Evolutionary conservation across 2,329 filamentous ascomycete genomes (phyloP), one percentile per base, ranked within the genome.

Genomic region (Colletotrichum noveboracense): DNA sequence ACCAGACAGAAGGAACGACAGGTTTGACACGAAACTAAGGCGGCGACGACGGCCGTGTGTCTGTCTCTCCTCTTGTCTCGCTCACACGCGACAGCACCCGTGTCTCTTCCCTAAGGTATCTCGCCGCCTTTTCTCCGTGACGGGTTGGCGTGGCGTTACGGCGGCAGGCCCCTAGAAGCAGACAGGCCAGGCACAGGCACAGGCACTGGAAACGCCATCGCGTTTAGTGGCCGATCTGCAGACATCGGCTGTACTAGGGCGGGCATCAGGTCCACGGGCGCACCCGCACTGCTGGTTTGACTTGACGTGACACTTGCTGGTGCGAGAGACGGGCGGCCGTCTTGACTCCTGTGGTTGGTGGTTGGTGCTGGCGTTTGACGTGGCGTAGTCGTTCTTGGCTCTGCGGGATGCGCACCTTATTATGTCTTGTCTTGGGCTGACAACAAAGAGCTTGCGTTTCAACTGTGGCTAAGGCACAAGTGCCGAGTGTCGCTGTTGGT

Each of bases 211-310:
- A 66, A 61, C 66, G 66, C 66, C 66, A 69, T 61, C 66, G 70
- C 70, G 69, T 72, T 8, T 75, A 75, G 73, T 65, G 69, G 56
- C 69, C n/a, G 73, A 75, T 75, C 73, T 72, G 56, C 70, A 38
- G 64, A 48, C 18, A 28, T 60, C 69, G 73, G 73, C 64, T 58
- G 70, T 68, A 64, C 68, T 67, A 67, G 73, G 69, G 34, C 69
- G 69, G 73, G 70, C 62, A 68, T 73, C 38, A 58, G 9, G 73
- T 73, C 64, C 56, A 67, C 70, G 70, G 69, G 64, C 73, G 34
- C 34, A 69, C 66, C 66, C 66, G 66, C 66, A 52, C 55, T 32
- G 55, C 55, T n/a, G 38, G 38, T 43, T 43, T 43, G 38, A 43
- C 38, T n/a, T n/a, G 38, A 43, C 38, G 16, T 69, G 66, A 69